These are phyloP conservation scores for Polygonum maritimum DNA, from an alignment of 148 eudicot species.

Conservation along the genomic window DNA sequence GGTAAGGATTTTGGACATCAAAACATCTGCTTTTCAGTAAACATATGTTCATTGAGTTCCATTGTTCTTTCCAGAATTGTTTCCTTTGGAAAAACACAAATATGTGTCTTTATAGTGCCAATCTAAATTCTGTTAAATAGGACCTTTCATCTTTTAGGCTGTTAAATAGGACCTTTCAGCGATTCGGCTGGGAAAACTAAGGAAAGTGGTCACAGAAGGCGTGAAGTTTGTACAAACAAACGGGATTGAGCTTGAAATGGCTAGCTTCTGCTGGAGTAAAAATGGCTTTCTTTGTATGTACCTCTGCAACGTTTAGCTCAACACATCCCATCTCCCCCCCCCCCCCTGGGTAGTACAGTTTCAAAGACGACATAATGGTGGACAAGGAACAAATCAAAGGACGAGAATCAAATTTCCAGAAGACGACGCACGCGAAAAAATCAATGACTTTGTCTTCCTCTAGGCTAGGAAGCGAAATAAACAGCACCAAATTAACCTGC, in stretches of 20 bases:
- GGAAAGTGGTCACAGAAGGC: constrained; percentile 35
- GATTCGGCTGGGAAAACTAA: constrained; percentile 49
- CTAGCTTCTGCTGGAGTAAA: neutral
- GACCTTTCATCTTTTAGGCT: neutral
- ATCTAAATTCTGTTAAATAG: neutral
- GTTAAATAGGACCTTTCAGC: constrained; percentile 67
- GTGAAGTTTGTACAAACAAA: constrained; percentile 22
- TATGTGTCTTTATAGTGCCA: too few relatives aligned
- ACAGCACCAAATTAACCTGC: neutral
- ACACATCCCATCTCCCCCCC: too few relatives aligned
- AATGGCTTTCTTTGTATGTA: neutral
- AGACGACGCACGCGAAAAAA: neutral
- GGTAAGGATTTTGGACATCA: too few relatives aligned
- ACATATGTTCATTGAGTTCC: too few relatives aligned
- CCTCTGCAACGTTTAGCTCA: neutral
- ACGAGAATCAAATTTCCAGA: neutral
- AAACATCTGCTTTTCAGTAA: too few relatives aligned
- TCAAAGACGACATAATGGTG: neutral
- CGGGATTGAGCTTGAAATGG: constrained; percentile 73
- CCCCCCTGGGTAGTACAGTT: neutral
- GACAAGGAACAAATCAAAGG: neutral
- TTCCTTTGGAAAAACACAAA: neutral
- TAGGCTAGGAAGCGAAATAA: neutral
- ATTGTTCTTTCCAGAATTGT: neutral
- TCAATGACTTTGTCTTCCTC: neutral